These are phyloP conservation scores for Diaporthe nobilis DNA, from an alignment of 2,329 filamentous ascomycete genomes.

Conservation along the genomic window DNA sequence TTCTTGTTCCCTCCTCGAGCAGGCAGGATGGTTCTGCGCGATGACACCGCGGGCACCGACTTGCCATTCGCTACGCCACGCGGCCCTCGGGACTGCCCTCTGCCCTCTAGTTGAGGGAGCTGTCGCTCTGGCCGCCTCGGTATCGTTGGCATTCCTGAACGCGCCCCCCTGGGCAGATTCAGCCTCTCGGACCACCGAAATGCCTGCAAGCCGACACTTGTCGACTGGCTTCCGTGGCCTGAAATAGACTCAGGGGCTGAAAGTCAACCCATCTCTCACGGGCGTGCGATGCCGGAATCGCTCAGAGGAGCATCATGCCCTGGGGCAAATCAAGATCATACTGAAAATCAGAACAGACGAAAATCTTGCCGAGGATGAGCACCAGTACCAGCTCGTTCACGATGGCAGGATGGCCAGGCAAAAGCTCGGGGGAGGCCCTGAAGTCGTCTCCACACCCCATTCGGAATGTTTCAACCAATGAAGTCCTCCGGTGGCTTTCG, in stretches of 20 bases:
- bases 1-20: conserved; percentile 8
- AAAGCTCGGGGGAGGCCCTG: conserved; percentile 12
- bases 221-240: conserved; percentile 15
- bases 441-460: conserved; percentile 35
- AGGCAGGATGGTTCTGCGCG: conserved; percentile 29
- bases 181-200: conserved; percentile 19
- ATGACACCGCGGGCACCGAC: conserved; percentile 31
- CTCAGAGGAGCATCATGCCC: conserved; percentile 6
- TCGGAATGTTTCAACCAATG: conserved; percentile 41
- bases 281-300: background rate
- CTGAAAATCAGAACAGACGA: conserved; percentile 35
- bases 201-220: conserved; percentile 14
- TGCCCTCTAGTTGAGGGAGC: background rate
- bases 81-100: background rate
- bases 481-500: background rate
- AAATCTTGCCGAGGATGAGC: conserved; percentile 30
- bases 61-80: conserved; percentile 31
- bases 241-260: conserved; percentile 28
- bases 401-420: conserved; percentile 27
- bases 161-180: background rate
- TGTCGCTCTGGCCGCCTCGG: conserved; percentile 8
- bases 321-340: conserved; percentile 7
- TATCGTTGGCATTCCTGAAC: background rate
- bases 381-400: background rate
- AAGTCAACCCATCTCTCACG: conserved; percentile 15